A percentile compares a stretch with the other conserved stretches of the same genome.
These are phyloP conservation scores for Xerocomellus intermedius DNA, from an alignment of 768 basidiomycete species.

Conservation along the genomic window DNA sequence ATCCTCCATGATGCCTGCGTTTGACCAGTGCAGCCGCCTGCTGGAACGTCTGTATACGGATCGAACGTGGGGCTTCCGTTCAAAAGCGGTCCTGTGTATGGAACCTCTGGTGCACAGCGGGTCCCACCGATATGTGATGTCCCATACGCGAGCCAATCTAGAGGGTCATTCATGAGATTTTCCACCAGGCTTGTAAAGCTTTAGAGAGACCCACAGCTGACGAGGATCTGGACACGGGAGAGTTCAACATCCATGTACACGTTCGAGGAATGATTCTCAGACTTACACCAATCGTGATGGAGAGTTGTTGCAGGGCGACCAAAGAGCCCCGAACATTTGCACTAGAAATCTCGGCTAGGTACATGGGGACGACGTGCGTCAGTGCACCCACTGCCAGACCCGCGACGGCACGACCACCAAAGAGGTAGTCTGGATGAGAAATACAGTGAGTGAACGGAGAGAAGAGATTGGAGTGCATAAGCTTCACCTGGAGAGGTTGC, in stretches of 20 bases:
- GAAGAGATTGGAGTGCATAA: background rate
- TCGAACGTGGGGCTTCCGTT: constrained; percentile 33
- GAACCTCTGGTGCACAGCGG: constrained; percentile 26
- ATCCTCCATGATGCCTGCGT: constrained; percentile 35
- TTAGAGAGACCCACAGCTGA: constrained; percentile 28
- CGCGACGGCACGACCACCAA: constrained; percentile 29
- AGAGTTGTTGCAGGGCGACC: constrained; percentile 36
- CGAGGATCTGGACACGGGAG: constrained; percentile 22
- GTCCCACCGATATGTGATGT: constrained; percentile 36
- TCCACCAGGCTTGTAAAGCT: background rate
- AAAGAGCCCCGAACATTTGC: constrained; percentile 37
- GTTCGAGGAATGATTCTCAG: background rate
- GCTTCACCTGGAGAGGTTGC: constrained; percentile 24
- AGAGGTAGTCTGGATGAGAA: constrained; percentile 21
- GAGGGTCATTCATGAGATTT: background rate
- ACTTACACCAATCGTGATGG: constrained; percentile 36
- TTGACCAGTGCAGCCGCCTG: constrained; percentile 32
- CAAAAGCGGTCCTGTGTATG: constrained; percentile 31
- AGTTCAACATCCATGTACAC: background rate
- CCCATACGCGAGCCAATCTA: constrained; percentile 34
- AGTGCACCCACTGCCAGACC: constrained; percentile 20
- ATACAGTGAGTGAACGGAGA: background rate
- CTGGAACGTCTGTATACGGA: constrained; percentile 29
- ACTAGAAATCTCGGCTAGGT: constrained; percentile 40
- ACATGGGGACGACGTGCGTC: constrained; percentile 32